phyloP scores from a whole-genome alignment of 169 alveolate genomes.

The Theileria orientalis region DNA sequence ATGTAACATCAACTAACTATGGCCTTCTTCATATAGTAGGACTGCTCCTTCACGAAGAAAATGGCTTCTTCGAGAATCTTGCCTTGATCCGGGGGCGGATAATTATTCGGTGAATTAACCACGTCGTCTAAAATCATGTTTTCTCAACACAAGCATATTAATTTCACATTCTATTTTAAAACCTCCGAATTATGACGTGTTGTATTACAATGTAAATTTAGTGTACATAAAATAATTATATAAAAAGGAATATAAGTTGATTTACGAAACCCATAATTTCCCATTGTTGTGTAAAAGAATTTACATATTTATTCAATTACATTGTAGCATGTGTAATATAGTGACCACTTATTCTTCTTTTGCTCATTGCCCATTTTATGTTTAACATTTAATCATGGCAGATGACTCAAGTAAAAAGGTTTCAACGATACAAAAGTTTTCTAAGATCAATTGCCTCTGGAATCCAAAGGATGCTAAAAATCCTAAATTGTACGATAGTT shows the following conservation, averaged over 20 bases:
- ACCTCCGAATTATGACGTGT: neutral
- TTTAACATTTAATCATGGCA: neutral
- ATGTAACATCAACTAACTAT: slow-evolving; percentile 25
- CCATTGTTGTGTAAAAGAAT: neutral
- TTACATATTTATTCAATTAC: neutral
- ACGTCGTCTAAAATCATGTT: slow-evolving; percentile 21
- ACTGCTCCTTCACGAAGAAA: slow-evolving; percentile 60
- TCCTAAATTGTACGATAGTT: slow-evolving; percentile 24
- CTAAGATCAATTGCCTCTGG: slow-evolving; percentile 19
- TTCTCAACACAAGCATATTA: neutral
- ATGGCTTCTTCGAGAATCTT: slow-evolving; percentile 60
- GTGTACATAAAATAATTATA: neutral
- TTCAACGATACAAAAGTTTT: neutral
- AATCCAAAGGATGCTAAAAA: slow-evolving; percentile 11
- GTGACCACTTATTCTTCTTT: neutral
- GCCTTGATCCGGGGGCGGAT: slow-evolving; percentile 40
- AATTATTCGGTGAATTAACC: neutral
- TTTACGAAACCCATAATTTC: neutral
- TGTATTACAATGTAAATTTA: neutral
- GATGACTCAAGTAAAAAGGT: neutral
- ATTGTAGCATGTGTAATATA: slow-evolving; percentile 1
- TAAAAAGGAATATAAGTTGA: neutral
- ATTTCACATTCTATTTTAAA: slow-evolving; percentile 1
- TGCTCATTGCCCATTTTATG: neutral
- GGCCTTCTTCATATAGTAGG: slow-evolving; percentile 64